Evolutionary conservation across 805 yeast species (phyloP), one percentile per base, ranked within the genome.

Genomic region (Groenewaldozyma salmanticensis): DNA sequence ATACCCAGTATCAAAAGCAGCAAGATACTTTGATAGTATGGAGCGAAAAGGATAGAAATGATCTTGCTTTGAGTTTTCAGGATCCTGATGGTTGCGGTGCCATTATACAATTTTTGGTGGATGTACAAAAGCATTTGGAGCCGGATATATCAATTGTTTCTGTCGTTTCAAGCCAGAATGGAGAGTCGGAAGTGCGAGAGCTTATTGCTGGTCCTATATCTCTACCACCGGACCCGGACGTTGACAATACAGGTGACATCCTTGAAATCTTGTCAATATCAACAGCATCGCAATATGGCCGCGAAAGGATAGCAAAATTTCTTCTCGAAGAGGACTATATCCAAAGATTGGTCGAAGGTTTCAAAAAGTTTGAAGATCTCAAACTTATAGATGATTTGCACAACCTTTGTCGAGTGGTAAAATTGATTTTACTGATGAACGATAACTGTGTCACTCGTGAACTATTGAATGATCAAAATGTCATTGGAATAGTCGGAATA

Each of bases 21-120:
- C 95, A 87, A 55, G 96, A 87, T 44, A 87, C 96, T 0, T 66
- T 90, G 37, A 85, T 90, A 6, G 95, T 90, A 17, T 90, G 97
- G 97, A 82, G 94, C 6, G 95, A 85, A 54, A 53, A 63, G 2
- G 69, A 72, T 16, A 77, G 80, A 5, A 50, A 50, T 35, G 94
- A 86, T 59, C 75, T 85, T 48, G 97, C 97, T 1, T 67, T 90
- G 19, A 81, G 94, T 35, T 90, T 90, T 59, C 96, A 90, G 59
- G 96, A 87, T 53, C 77, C 84, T 27, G 81, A 80, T 35, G 97
- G 96, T 0, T 90, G 98, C 60, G 74, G 83, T 9, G 74, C 77
- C 4, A 54, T 88, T 34, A 86, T 95, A 57, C 90, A 84, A 38
- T 88, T 86, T 55, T 70, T 88, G 20, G 72, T 83, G 16, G 70